Evolutionary conservation across 345 rosid species (phyloP).

Genomic region (Arabidopsis arenosa): DNA sequence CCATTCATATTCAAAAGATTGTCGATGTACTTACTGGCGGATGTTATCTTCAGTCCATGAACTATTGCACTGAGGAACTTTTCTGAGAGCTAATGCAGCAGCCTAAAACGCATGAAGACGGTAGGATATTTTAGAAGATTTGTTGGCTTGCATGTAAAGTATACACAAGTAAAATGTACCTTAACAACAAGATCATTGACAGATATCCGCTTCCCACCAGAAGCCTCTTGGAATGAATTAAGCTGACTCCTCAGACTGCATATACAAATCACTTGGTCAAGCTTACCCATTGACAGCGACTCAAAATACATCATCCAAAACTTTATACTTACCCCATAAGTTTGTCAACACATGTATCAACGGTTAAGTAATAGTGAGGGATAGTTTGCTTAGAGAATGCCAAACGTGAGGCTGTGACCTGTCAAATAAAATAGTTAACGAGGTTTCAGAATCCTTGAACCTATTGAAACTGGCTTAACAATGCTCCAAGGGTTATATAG

Average conservation of each 20-base stretch:
- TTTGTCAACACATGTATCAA: conserved; percentile 93
- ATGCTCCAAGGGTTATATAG: not conserved
- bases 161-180: conserved; percentile 53
- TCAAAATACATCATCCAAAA: conserved; percentile 14
- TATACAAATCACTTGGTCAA: conserved; percentile 19
- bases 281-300: not conserved
- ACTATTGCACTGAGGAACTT: conserved; percentile 96
- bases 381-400: conserved; percentile 93
- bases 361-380: conserved; percentile 95
- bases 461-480: not conserved
- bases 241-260: conserved; percentile 80
- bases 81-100: conserved; percentile 92
- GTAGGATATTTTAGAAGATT: not conserved
- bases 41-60: conserved; percentile 93
- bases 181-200: conserved; percentile 96
- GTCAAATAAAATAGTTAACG: conserved; percentile 43
- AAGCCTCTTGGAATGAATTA: conserved; percentile 84
- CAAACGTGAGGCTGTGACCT: conserved; percentile 95
- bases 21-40: conserved; percentile 74
- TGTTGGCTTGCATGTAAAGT: conserved; percentile 11
- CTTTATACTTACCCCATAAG: conserved; percentile 72
- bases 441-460: conserved; percentile 23
- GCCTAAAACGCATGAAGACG: conserved; percentile 59
- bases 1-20: conserved; percentile 9
- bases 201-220: conserved; percentile 92